phyloP scores from a whole-genome alignment of 805 yeast species.

The Pichia insulana region DNA sequence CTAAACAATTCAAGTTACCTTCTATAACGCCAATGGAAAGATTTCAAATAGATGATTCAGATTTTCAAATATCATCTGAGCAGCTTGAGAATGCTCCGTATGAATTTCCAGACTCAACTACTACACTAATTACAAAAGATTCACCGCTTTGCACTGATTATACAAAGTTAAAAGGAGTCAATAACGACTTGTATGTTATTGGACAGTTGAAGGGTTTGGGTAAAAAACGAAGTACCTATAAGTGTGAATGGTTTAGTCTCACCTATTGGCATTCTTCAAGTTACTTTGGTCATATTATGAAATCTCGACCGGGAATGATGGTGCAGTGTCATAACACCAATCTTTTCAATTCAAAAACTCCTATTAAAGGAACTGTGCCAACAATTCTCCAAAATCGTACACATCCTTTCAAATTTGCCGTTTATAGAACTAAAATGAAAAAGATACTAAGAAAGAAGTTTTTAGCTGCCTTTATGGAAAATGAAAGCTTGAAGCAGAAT shows the following conservation, averaged over 20 bases:
- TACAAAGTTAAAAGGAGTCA: constrained; percentile 18
- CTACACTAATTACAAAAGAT: constrained; percentile 8
- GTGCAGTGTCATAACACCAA: constrained; percentile 33
- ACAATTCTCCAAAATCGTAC: constrained; percentile 7
- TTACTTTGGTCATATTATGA: constrained; percentile 22
- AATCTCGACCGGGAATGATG: constrained; percentile 26
- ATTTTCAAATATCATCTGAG: constrained; percentile 2
- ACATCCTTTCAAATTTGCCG: constrained; percentile 20
- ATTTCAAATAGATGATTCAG: constrained; percentile 5
- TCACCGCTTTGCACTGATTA: constrained; percentile 12
- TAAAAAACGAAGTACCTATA: constrained; percentile 9
- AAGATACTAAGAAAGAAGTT: constrained; percentile 16
- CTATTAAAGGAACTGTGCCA: constrained; percentile 5
- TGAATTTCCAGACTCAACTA: constrained; percentile 12
- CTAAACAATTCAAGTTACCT: background rate
- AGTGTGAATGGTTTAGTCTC: constrained; percentile 19
- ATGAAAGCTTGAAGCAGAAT: constrained; percentile 1
- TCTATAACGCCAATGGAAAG: background rate
- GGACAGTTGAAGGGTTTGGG: constrained; percentile 8
- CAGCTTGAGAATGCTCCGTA: constrained; percentile 13
- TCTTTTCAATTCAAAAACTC: constrained; percentile 14
- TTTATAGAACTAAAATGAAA: constrained; percentile 17
- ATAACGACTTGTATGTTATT: constrained; percentile 14
- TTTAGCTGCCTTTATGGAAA: constrained; percentile 12
- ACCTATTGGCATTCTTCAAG: constrained; percentile 18